Conservation (phyloP, 192 early-diverging fungal genomes). For the Podila epigama region DNA sequence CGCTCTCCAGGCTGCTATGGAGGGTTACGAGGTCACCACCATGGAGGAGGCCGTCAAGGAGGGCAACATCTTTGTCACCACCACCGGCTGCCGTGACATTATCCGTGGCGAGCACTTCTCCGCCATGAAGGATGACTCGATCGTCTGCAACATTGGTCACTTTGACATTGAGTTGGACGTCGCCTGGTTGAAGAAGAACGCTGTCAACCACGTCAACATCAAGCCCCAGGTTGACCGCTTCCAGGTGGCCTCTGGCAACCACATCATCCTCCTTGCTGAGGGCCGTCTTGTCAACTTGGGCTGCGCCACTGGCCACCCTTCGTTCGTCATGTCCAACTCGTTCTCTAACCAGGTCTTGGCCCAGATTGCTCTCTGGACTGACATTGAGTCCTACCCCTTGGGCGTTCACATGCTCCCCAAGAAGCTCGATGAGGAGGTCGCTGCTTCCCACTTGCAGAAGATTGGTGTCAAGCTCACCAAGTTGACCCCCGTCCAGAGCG, state of each 20-base stretch:
- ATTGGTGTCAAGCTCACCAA: slow-evolving; percentile 95
- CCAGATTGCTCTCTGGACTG: slow-evolving; percentile 99
- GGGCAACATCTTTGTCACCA: slow-evolving; percentile 98
- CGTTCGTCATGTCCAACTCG: slow-evolving; percentile 99
- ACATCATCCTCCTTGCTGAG: slow-evolving; percentile 98
- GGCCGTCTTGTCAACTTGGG: slow-evolving; percentile 99
- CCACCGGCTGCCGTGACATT: slow-evolving; percentile 99
- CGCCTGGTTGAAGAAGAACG: slow-evolving; percentile 97
- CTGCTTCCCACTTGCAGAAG: slow-evolving; percentile 91
- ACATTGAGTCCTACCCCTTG: slow-evolving; percentile 83
- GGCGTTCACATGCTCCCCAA: slow-evolving; percentile 99
- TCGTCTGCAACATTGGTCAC: slow-evolving; percentile 99
- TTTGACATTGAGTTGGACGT: slow-evolving; percentile 99
- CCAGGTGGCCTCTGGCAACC: slow-evolving; percentile 87
- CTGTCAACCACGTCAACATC: slow-evolving; percentile 88
- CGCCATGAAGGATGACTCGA: slow-evolving; percentile 97
- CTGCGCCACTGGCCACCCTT: slow-evolving; percentile 98
- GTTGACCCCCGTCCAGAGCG: slow-evolving; percentile 65
- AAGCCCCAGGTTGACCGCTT: slow-evolving; percentile 99
- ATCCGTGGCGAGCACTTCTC: slow-evolving; percentile 90
- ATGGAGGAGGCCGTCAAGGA: slow-evolving; percentile 94
- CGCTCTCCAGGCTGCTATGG: slow-evolving; percentile 99
- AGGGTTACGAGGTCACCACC: slow-evolving; percentile 99
- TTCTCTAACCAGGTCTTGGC: slow-evolving; percentile 99
- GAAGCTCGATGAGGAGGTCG: slow-evolving; percentile 99